Conservation (phyloP, 2,329 filamentous ascomycete species). For the Lasiodiplodia sp. region DNA sequence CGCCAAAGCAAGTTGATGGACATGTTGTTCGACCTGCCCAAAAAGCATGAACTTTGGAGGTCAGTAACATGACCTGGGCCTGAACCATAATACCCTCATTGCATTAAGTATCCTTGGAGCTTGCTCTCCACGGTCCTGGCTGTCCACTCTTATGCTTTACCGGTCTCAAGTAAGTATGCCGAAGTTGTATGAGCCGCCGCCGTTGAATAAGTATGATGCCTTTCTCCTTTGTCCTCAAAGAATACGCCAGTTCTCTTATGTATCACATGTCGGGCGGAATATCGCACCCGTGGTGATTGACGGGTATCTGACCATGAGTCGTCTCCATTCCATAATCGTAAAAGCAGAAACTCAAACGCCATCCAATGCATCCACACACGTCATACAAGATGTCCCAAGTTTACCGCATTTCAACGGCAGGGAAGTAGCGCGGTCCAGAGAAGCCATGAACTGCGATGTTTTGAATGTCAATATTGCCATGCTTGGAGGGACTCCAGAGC, state of each 20-base stretch:
- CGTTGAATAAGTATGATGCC: neutral
- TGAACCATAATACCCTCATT: no score
- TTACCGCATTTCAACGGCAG: constrained; percentile 68
- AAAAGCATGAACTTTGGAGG: neutral
- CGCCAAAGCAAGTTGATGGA: neutral
- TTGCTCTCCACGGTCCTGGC: neutral
- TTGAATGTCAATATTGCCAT: constrained; percentile 87
- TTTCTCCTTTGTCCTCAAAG: neutral
- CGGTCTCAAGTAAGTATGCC: neutral
- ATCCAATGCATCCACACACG: neutral
- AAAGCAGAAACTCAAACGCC: constrained; percentile 8
- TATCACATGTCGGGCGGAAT: neutral
- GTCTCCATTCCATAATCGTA: neutral
- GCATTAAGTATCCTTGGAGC: neutral
- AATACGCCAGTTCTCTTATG: constrained; percentile 3
- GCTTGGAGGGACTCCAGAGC: constrained; percentile 81
- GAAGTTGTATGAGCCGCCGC: neutral
- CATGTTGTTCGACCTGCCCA: neutral
- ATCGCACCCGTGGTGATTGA: neutral
- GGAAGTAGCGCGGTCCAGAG: constrained; percentile 85
- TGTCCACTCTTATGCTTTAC: neutral
- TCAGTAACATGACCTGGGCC: neutral
- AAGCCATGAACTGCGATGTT: constrained; percentile 84
- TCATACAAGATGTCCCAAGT: neutral
- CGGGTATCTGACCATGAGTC: constrained; percentile 13